phyloP scores from a whole-genome alignment of 1,139 yeast species.

The Trichomonascaceae sp. region DNA sequence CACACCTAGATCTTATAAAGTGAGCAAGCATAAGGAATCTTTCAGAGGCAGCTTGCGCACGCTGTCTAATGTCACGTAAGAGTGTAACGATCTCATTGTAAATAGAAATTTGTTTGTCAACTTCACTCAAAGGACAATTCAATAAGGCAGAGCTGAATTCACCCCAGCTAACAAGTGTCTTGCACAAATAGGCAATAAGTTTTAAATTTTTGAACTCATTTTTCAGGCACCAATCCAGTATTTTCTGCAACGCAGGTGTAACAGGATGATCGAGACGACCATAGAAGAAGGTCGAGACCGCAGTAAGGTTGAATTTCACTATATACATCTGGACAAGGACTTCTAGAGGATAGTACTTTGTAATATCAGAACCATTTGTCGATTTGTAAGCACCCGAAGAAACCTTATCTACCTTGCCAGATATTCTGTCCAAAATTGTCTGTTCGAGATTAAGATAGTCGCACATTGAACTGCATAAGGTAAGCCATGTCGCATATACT shows the following conservation, averaged over 20 bases:
- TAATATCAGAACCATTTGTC: constrained; percentile 4
- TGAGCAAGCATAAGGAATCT: not conserved
- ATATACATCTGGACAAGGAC: not conserved
- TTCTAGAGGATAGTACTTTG: not conserved
- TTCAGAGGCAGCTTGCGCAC: not conserved
- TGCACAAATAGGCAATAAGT: not conserved
- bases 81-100: not conserved
- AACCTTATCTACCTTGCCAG: not conserved
- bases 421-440: not conserved
- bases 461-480: not conserved
- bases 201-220: not conserved
- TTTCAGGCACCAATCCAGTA: not conserved
- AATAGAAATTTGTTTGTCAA: not conserved
- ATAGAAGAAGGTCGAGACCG: not conserved
- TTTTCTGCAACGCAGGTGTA: not conserved
- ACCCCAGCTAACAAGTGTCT: not conserved
- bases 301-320: not conserved
- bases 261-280: not conserved
- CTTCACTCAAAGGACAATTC: not conserved
- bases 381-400: not conserved
- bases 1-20: constrained; percentile 38
- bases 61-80: not conserved
- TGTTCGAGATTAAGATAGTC: not conserved
- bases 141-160: not conserved
- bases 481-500: not conserved